phyloP scores from a whole-genome alignment of 2,329 filamentous ascomycete species.

The Claviceps capensis region DNA sequence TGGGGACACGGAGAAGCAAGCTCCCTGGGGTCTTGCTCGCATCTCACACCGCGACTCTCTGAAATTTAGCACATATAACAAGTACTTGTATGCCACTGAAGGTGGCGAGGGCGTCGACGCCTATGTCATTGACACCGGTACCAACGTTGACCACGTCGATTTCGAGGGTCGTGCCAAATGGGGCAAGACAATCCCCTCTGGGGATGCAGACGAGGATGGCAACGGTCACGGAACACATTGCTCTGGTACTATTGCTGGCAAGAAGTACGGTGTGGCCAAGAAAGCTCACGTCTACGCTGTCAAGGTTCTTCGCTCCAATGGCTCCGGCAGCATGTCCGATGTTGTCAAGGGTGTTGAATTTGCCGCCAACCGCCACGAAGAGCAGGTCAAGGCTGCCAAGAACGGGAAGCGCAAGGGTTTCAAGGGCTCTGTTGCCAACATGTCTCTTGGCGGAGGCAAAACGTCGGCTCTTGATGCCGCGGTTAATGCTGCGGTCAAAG shows the following conservation, averaged over 20 bases:
- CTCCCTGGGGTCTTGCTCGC: slow-evolving; percentile 97
- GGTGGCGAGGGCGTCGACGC: slow-evolving; percentile 97
- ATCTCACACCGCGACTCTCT: slow-evolving; percentile 86
- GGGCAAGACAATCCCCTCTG: slow-evolving; percentile 88
- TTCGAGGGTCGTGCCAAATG: slow-evolving; percentile 92
- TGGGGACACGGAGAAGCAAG: slow-evolving; percentile 66
- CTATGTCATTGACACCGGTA: slow-evolving; percentile 97
- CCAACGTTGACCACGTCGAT: slow-evolving; percentile 86
- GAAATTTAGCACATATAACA: slow-evolving; percentile 89
- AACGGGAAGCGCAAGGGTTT: slow-evolving; percentile 85
- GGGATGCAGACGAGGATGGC: slow-evolving; percentile 80
- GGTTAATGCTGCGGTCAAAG: slow-evolving; percentile 84
- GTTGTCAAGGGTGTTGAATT: slow-evolving; percentile 97
- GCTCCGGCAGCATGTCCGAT: slow-evolving; percentile 95
- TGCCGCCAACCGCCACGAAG: slow-evolving; percentile 66
- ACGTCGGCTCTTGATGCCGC: slow-evolving; percentile 80
- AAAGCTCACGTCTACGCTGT: slow-evolving; percentile 94
- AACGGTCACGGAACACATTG: slow-evolving; percentile 99
- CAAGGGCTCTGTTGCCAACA: slow-evolving; percentile 98
- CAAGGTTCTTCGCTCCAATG: slow-evolving; percentile 96
- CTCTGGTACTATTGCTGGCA: slow-evolving; percentile 93
- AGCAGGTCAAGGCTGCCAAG: slow-evolving; percentile 68
- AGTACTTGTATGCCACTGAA: slow-evolving; percentile 83
- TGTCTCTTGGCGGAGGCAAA: slow-evolving; percentile 97
- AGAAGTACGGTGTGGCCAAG: slow-evolving; percentile 99